phyloP scores from a whole-genome alignment of 2,329 filamentous ascomycete genomes.

The Raffaelea arxii region DNA sequence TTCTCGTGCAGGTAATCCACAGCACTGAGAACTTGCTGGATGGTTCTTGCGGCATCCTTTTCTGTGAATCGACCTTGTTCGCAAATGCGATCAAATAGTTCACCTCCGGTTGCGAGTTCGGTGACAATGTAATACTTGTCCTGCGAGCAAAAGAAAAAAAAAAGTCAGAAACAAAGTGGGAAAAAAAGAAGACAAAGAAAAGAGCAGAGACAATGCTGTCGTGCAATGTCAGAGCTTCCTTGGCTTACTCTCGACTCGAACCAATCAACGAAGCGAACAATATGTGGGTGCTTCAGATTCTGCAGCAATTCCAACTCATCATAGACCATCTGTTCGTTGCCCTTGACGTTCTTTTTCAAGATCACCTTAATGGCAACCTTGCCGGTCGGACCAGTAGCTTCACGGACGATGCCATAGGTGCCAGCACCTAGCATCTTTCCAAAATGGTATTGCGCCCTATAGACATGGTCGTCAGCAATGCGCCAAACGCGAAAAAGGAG shows the following conservation, averaged over 20 bases:
- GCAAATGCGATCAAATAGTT: conserved; percentile 96
- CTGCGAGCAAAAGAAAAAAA: conserved; percentile 31
- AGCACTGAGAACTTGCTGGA: conserved; percentile 84
- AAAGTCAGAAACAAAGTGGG: background rate
- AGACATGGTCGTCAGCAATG: background rate
- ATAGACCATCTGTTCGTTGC: conserved; percentile 97
- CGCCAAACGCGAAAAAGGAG: background rate
- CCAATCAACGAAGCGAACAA: conserved; percentile 97
- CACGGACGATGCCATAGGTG: conserved; percentile 95
- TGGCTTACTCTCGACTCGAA: conserved; percentile 93
- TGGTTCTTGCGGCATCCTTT: conserved; percentile 93
- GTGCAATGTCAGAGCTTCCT: no score
- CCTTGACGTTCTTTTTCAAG: conserved; percentile 97
- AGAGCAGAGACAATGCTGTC: no score
- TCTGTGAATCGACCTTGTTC: conserved; percentile 97
- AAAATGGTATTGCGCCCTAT: conserved; percentile 77
- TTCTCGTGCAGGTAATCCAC: conserved; percentile 92
- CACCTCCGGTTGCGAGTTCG: conserved; percentile 87
- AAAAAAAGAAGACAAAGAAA: background rate
- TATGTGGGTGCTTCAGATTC: conserved; percentile 83
- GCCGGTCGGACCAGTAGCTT: conserved; percentile 75
- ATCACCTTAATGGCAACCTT: conserved; percentile 98
- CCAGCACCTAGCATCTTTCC: conserved; percentile 90
- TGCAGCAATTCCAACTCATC: conserved; percentile 94
- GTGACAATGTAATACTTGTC: conserved; percentile 99